These are phyloP conservation scores for Furcasterigmium furcatum DNA, from an alignment of 2,329 filamentous ascomycete species.

Conservation along the genomic window DNA sequence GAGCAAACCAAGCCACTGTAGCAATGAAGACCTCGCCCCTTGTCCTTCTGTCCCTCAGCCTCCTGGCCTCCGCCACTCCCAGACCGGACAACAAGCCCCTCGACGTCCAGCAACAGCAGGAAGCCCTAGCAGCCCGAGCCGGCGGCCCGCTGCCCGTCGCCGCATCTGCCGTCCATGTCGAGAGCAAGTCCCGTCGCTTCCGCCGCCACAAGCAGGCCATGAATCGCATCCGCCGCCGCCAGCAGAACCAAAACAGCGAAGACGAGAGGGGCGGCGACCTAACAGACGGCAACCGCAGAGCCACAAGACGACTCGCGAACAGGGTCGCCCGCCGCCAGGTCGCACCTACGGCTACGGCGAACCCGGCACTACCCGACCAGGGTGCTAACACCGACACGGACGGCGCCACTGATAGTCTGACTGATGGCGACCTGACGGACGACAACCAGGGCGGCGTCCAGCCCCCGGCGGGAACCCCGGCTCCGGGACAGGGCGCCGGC, in stretches of 20 bases:
- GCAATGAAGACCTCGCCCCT: background rate
- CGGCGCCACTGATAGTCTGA: background rate
- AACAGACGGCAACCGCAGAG: background rate
- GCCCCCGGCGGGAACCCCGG: background rate
- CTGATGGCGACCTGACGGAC: background rate
- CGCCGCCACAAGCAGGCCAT: background rate
- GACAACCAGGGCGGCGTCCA: background rate
- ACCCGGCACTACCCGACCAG: background rate
- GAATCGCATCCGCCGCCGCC: background rate
- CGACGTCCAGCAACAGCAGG: background rate
- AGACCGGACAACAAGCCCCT: background rate
- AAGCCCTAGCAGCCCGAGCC: background rate
- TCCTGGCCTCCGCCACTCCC: background rate
- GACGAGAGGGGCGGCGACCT: background rate
- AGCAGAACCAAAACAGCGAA: background rate
- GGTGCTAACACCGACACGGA: background rate
- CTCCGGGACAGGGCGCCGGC: background rate
- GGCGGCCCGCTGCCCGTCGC: background rate
- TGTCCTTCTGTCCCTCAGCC: background rate
- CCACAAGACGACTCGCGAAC: background rate
- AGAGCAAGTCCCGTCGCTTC: background rate
- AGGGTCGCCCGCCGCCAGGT: background rate
- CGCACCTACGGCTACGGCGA: background rate
- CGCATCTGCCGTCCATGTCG: background rate
- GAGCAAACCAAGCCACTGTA: background rate